Conservation (phyloP, 805 yeast genomes). For the Brettanomyces custersianus region DNA sequence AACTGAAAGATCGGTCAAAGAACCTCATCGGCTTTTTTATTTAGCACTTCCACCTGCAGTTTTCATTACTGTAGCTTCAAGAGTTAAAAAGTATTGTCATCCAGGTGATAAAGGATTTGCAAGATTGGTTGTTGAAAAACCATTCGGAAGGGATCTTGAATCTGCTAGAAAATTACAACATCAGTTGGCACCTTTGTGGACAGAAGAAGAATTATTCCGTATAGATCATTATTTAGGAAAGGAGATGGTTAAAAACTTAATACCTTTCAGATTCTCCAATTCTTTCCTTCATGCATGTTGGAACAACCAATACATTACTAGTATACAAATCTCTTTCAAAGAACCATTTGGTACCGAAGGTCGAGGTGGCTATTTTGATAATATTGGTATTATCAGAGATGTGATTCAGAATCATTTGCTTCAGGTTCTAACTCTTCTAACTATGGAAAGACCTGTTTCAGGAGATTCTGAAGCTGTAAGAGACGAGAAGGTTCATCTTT, state of each 20-base stretch:
- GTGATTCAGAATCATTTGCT: slow-evolving; percentile 96
- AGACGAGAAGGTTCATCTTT: slow-evolving; percentile 91
- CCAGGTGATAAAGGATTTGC: slow-evolving; percentile 55
- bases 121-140: slow-evolving; percentile 90
- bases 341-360: slow-evolving; percentile 99
- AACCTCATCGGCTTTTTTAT: slow-evolving; percentile 78
- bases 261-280: slow-evolving; percentile 87
- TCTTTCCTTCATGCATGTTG: slow-evolving; percentile 81
- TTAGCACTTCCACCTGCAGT: slow-evolving; percentile 93
- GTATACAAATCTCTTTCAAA: slow-evolving; percentile 86
- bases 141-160: slow-evolving; percentile 88
- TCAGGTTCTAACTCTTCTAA: slow-evolving; percentile 82
- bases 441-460: slow-evolving; percentile 95
- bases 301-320: slow-evolving; percentile 70
- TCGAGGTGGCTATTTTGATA: slow-evolving; percentile 95
- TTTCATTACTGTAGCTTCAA: slow-evolving; percentile 68
- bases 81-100: slow-evolving; percentile 62
- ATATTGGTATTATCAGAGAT: slow-evolving; percentile 91
- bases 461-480: slow-evolving; percentile 88
- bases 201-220: slow-evolving; percentile 87
- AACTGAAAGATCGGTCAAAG: slow-evolving; percentile 29
- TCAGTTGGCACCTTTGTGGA: slow-evolving; percentile 74
- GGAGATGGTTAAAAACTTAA: slow-evolving; percentile 92
- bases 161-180: slow-evolving; percentile 70
- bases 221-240: slow-evolving; percentile 97